Evolutionary conservation across 257 asterid species (phyloP), one percentile per base, ranked within the genome.

Genomic region (Solanum corneliomulleri): DNA sequence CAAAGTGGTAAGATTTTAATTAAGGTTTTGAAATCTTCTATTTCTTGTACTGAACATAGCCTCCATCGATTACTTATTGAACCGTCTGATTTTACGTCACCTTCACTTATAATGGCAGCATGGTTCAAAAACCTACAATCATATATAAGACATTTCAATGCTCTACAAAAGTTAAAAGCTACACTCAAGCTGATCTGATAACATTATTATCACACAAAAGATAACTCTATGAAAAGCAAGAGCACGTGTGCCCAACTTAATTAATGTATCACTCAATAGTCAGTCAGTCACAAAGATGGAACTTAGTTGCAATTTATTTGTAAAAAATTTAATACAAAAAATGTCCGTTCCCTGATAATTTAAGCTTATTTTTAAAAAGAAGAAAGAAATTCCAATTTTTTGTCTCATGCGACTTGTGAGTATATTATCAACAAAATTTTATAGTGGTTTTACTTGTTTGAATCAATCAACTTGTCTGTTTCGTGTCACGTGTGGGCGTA

Each of bases 1-100:
- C 87, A 89, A 18, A 87, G 77, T 13, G 89, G 91, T 44, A 89
- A 9, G 27, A 89, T 69, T 84, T 6, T 89, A n/a, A 84, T 62
- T 62, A 89, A 81, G 47, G 64, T 25, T 84, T 87, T 89, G 80
- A 86, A 62, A 77, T 83, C 87, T 27, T 86, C 87, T 12, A 89
- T 86, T 86, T 89, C 66, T 86, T 52, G 45, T 25, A 86, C 82
- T 29, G 87, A 82, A 68, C 90, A 89, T 3, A 89, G 49, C 7
- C 37, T 64, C 87, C 89, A 82, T 60, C 83, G 69, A 18, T 60
- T 89, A 62, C 20, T 11, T 5, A 11, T 72, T 14, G 86, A 86
- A 18, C 87, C 89, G 35, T 89, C 74, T 58, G 69, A 4, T 20
- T 62, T 56, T 10, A 31, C 4, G 11, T 89, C 91, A 83, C 89